Evolutionary conservation across 140 eudicot genomes (phyloP).

Genomic region (Flaveria floridana): DNA sequence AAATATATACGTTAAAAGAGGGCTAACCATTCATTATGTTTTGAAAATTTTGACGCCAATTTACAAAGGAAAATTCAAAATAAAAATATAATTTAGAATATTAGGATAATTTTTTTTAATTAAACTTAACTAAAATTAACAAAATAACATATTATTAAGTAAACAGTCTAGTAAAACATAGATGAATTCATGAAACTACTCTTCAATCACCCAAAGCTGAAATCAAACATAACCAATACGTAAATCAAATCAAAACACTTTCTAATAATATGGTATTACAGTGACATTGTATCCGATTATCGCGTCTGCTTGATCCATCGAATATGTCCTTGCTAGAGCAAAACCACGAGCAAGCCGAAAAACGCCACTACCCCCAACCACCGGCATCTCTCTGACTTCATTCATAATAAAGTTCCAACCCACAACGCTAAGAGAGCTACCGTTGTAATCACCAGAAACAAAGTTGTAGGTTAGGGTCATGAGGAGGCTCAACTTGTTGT

Average conservation of each 20-base stretch:
- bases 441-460: slow-evolving; percentile 49
- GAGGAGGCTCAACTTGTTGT: slow-evolving; percentile 33
- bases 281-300: slow-evolving; percentile 56
- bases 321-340: slow-evolving; percentile 48
- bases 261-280: slow-evolving; percentile 34
- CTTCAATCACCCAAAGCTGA: not conserved
- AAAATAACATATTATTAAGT: not conserved
- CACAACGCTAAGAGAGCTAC: slow-evolving; percentile 50
- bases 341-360: slow-evolving; percentile 67
- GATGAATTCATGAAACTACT: not conserved
- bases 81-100: not conserved
- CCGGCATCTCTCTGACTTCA: slow-evolving; percentile 59
- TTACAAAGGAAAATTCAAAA: no score
- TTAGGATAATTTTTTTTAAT: no score
- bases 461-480: slow-evolving; percentile 51
- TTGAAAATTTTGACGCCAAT: no score
- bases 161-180: not conserved
- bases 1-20: no score
- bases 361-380: slow-evolving; percentile 64
- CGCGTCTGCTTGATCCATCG: slow-evolving; percentile 45
- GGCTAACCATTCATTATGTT: no score
- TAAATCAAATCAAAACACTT: not conserved
- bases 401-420: slow-evolving; percentile 52
- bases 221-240: not conserved
- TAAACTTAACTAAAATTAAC: not conserved